These are phyloP conservation scores for Nemophila menziesii DNA, from an alignment of 257 asterid genomes.

Conservation along the genomic window DNA sequence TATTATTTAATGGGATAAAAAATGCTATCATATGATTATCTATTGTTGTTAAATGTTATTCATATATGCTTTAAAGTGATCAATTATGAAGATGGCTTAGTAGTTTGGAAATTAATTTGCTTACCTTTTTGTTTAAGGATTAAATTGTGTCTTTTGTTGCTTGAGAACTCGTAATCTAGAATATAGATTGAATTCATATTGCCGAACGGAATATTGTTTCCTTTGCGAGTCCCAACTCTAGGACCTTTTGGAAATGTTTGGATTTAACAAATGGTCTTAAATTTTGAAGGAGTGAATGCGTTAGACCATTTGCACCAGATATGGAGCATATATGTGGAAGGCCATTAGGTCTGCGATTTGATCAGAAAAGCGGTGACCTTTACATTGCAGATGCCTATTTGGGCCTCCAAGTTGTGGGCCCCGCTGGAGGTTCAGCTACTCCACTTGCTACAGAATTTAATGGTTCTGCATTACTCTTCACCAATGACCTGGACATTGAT, in stretches of 20 bases:
- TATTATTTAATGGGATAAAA: too few relatives aligned
- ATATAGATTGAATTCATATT: too few relatives aligned
- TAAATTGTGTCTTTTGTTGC: too few relatives aligned
- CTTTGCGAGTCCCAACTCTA: too few relatives aligned
- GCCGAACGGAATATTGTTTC: too few relatives aligned
- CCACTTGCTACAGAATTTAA: conserved; percentile 42
- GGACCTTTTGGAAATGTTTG: neutral
- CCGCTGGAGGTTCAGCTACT: conserved; percentile 48
- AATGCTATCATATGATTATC: neutral
- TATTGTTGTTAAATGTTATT: neutral
- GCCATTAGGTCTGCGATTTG: conserved; percentile 55
- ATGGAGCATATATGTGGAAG: conserved; percentile 67
- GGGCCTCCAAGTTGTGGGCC: conserved; percentile 60
- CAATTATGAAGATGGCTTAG: neutral
- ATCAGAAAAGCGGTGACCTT: conserved; percentile 41
- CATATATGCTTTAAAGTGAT: neutral
- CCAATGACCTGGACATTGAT: conserved; percentile 67
- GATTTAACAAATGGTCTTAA: neutral
- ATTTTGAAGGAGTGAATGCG: conserved; percentile 35
- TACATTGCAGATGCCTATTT: conserved; percentile 69
- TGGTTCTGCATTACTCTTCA: conserved; percentile 41
- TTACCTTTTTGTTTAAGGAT: neutral
- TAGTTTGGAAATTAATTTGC: neutral
- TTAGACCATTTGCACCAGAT: conserved; percentile 41
- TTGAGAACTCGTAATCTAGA: too few relatives aligned